A percentile compares a stretch with the other conserved stretches of the same genome.
Evolutionary conservation across 2,329 filamentous ascomycete genomes (phyloP).

Genomic region (Colletotrichum sp.): DNA sequence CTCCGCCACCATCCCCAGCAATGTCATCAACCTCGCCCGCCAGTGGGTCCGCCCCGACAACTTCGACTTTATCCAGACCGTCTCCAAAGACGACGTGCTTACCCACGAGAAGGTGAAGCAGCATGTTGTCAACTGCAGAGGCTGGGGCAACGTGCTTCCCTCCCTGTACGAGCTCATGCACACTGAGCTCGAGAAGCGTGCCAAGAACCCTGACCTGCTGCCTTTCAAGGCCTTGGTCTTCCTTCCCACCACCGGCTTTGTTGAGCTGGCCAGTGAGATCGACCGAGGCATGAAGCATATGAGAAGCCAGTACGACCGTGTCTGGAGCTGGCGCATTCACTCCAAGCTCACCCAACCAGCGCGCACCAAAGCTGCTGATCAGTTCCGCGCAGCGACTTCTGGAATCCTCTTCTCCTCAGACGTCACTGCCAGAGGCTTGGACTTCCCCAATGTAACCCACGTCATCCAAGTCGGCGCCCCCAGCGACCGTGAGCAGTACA

Average conservation of each 20-base stretch:
- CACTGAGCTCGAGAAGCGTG: constrained; percentile 56
- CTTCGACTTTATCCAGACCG: constrained; percentile 92
- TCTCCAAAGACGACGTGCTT: constrained; percentile 78
- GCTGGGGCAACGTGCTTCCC: constrained; percentile 80
- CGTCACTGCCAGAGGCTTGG: constrained; percentile 83
- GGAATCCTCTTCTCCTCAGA: constrained; percentile 80
- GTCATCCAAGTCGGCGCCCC: constrained; percentile 76
- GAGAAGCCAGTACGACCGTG: constrained; percentile 43
- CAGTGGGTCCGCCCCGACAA: constrained; percentile 76
- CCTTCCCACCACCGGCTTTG: constrained; percentile 79
- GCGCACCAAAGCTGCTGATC: constrained; percentile 73
- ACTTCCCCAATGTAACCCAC: constrained; percentile 81
- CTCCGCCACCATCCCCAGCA: constrained; percentile 87
- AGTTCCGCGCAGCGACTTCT: constrained; percentile 68
- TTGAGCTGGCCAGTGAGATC: constrained; percentile 66
- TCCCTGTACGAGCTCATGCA: constrained; percentile 77
- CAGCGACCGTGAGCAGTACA: constrained; percentile 71
- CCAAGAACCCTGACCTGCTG: constrained; percentile 39
- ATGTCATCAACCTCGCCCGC: constrained; percentile 82
- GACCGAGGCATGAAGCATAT: constrained; percentile 26
- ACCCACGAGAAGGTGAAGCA: constrained; percentile 89
- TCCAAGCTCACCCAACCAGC: constrained; percentile 73
- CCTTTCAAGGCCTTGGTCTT: constrained; percentile 98
- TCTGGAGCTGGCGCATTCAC: constrained; percentile 71
- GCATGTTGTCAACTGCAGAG: constrained; percentile 68